Base-by-base conservation (phyloP, 1,139 yeast genomes). In the Kodamaea arcana region DNA sequence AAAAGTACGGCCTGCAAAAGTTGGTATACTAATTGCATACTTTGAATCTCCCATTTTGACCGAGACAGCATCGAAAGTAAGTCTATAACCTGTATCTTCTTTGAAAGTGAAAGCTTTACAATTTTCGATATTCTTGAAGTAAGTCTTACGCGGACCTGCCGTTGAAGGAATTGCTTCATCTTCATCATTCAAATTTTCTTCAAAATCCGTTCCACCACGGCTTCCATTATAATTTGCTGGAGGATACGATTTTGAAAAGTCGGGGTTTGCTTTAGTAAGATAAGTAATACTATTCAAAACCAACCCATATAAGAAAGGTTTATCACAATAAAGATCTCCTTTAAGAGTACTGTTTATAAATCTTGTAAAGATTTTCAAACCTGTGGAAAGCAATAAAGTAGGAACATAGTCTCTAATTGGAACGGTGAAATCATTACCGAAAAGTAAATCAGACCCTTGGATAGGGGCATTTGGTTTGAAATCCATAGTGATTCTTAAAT, bases 371-470 rank as follows among this genome's bases (percentile, higher is more conserved):
- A 76, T 46, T 72, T 85, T 65, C 60, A 79, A 54, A 1, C 75
- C 76, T 0, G 74, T 65, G 4, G 67, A 48, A 32, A 70, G 50
- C 20, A 69, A 45, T 0, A 69, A 50, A 1, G 70, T 58, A 3
- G 92, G 92, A 10, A 83, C 69, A 38, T 69, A 65, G 38, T 80
- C 80, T 28, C 69, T 61, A 29, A 83, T 74, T 1, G 87, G 81
- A 22, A 65, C 57, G 15, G 69, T 75, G 52, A 80, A 80, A 50
- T 83, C 90, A 49, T 83, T 83, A 1, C 90, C 90, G 60, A 78
- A 82, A 11, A 77, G 45, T 34, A 82, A 57, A 12, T 70, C 69
- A 30, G 72, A 64, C 1, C 84, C 86, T 23, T 51, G 48, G 14
- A 78, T 65, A 23, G 65, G 61, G 13, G 42, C 39, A n/a, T 58